Percentiles rank a stretch among this genome's conserved stretches.
Conservation (phyloP, 768 basidiomycete genomes). For the Rickenella mellea region DNA sequence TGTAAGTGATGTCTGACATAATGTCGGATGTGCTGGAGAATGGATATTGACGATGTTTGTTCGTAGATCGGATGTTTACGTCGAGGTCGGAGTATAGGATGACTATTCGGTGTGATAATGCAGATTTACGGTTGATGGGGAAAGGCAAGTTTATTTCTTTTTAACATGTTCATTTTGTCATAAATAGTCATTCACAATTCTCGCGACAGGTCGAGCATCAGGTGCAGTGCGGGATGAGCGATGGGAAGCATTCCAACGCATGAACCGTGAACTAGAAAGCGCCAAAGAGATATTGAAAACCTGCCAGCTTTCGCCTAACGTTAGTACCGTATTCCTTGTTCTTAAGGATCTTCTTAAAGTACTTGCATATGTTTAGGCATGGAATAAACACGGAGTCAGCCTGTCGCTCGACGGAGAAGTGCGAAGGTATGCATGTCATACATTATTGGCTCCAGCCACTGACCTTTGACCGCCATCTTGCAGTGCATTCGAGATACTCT, state of each 20-base stretch:
- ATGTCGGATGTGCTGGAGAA: background rate
- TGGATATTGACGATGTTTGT: background rate
- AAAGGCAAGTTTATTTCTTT: slow-evolving; percentile 37
- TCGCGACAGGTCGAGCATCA: slow-evolving; percentile 22
- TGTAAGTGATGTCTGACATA: slow-evolving; percentile 44
- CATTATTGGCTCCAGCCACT: slow-evolving; percentile 1
- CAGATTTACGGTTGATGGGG: slow-evolving; percentile 72
- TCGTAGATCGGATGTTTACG: slow-evolving; percentile 85
- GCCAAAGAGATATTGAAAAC: slow-evolving; percentile 26
- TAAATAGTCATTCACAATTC: too few relatives aligned
- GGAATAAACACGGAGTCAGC: slow-evolving; percentile 32
- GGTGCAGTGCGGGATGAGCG: slow-evolving; percentile 36
- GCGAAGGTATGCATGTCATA: slow-evolving; percentile 26
- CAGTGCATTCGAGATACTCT: slow-evolving; percentile 72
- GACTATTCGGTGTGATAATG: slow-evolving; percentile 82
- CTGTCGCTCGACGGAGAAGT: slow-evolving; percentile 32
- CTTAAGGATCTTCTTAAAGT: background rate
- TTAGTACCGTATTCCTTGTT: slow-evolving; percentile 7
- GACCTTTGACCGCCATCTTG: background rate
- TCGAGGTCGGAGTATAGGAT: slow-evolving; percentile 86
- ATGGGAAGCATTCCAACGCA: slow-evolving; percentile 28
- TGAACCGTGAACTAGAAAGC: slow-evolving; percentile 23
- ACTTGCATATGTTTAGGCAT: slow-evolving; percentile 21
- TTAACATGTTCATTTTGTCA: background rate
- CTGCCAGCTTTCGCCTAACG: slow-evolving; percentile 32